Conservation (phyloP, 2,329 filamentous ascomycete genomes). For the Trichoderma koningii region DNA sequence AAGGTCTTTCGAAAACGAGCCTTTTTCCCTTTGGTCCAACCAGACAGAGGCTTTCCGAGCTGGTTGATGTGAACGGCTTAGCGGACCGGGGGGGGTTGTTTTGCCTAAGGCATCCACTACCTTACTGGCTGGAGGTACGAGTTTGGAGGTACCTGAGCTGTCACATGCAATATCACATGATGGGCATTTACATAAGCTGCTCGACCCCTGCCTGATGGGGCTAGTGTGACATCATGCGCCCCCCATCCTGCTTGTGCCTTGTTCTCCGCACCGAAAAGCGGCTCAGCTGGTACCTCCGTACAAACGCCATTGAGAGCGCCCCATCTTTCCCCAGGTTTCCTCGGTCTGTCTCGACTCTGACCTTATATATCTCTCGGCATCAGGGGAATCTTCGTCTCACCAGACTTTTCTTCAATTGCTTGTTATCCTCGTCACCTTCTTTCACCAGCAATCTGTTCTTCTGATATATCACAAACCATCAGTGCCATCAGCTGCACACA, state of each 20-base stretch:
- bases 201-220: neutral
- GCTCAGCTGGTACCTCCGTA: conserved; percentile 16
- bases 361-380: neutral
- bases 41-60: conserved; percentile 36
- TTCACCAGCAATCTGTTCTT: neutral
- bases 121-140: neutral
- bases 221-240: conserved; percentile 30
- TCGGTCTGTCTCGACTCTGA: neutral
- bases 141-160: neutral
- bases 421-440: no score
- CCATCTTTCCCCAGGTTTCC: conserved; percentile 28
- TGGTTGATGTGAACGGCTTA: conserved; percentile 38
- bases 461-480: neutral
- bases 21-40: conserved; percentile 42
- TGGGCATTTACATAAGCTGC: neutral
- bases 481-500: conserved; percentile 7
- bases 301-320: neutral
- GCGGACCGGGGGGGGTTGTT: conserved; percentile 33
- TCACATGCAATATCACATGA: neutral
- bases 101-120: conserved; percentile 20
- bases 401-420: neutral
- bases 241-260: conserved; percentile 13
- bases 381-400: neutral
- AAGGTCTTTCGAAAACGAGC: conserved; percentile 43
- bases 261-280: conserved; percentile 25